Evolutionary conservation across 331 rosid species (phyloP).

Genomic region (Quercus lobata): DNA sequence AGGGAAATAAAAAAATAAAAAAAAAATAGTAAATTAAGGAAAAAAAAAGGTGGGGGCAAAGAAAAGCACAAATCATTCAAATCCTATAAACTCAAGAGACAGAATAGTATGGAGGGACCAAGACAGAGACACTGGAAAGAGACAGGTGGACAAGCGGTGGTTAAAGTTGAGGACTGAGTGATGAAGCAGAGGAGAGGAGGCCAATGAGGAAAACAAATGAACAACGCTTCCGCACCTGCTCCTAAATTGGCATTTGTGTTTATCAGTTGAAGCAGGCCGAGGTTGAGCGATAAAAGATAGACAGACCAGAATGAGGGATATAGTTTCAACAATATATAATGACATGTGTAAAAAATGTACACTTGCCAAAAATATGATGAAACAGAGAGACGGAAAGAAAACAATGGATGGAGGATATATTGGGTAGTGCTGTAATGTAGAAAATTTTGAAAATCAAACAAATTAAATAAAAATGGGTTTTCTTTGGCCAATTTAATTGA

Average conservation of each 20-base stretch:
- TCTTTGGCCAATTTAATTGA: slow-evolving; percentile 11
- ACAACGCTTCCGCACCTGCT: slow-evolving; percentile 96
- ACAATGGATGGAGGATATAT: slow-evolving; percentile 28
- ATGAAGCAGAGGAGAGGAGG: slow-evolving; percentile 5
- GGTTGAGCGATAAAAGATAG: slow-evolving; percentile 58
- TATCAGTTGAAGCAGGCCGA: slow-evolving; percentile 83
- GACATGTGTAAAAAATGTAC: slow-evolving; percentile 87
- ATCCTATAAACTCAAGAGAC: slow-evolving; percentile 57
- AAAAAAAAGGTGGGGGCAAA: background rate
- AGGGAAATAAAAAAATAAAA: slow-evolving; percentile 3
- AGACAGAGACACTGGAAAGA: slow-evolving; percentile 43
- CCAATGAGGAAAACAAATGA: slow-evolving; percentile 15
- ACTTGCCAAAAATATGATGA: slow-evolving; percentile 58
- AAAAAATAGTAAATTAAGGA: background rate
- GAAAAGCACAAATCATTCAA: slow-evolving; percentile 39
- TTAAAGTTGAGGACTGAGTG: slow-evolving; percentile 13
- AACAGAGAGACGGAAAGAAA: slow-evolving; percentile 8
- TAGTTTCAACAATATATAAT: slow-evolving; percentile 17
- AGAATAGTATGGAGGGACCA: slow-evolving; percentile 41
- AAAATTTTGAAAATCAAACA: slow-evolving; percentile 36
- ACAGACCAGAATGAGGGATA: slow-evolving; percentile 27
- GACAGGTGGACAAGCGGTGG: slow-evolving; percentile 34
- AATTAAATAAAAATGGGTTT: background rate
- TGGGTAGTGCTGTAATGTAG: slow-evolving; percentile 29
- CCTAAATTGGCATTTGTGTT: slow-evolving; percentile 50